Evolutionary conservation across 768 basidiomycete species (phyloP), one percentile per base, ranked within the genome.

Genomic region (Saitozyma podzolica): DNA sequence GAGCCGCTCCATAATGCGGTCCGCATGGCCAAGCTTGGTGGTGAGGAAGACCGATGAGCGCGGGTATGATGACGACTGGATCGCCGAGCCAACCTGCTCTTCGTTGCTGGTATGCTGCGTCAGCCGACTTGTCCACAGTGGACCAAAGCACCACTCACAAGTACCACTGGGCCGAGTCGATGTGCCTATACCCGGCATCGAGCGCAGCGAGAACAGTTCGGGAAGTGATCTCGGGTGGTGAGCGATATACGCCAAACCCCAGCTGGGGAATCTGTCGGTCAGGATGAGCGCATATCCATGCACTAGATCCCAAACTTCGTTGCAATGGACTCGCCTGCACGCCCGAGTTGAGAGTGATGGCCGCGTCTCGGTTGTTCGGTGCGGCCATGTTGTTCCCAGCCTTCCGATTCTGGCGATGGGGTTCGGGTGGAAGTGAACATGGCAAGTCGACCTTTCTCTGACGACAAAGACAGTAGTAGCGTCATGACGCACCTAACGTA

Each of bases 231-330:
- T 70, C 73, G 37, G 74, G 69, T 16, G 68, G 67, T 9, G 67
- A 70, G 43, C 68, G 73, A 64, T 78, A 80, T 11, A 79, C 78
- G n/a, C 80, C 80, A 52, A 79, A 79, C 5, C 80, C 80, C 6
- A 80, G 63, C 49, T 70, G 67, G 1, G 80, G 80, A 40, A 80
- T 72, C 61, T 67, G 45, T 17, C 2, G n/a, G 2, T 6, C n/a
- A 11, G n/a, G 45, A 11, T 47, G 2, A 47, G 13, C 48, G 6
- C 17, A 50, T n/a, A n/a, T 13, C 45, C 8, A 54, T 39, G 2
- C 29, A 29, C 5, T 8, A 57, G 56, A 20, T 57, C 17, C 11
- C 1, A 47, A 2, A 43, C 29, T n/a, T 51, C 1, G 41, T 47
- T 39, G 40, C 49, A 45, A n/a, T 6, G 1, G 17, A 59, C 51